These are phyloP conservation scores for Petunia axillaris DNA, from an alignment of 257 asterid genomes.

Conservation along the genomic window DNA sequence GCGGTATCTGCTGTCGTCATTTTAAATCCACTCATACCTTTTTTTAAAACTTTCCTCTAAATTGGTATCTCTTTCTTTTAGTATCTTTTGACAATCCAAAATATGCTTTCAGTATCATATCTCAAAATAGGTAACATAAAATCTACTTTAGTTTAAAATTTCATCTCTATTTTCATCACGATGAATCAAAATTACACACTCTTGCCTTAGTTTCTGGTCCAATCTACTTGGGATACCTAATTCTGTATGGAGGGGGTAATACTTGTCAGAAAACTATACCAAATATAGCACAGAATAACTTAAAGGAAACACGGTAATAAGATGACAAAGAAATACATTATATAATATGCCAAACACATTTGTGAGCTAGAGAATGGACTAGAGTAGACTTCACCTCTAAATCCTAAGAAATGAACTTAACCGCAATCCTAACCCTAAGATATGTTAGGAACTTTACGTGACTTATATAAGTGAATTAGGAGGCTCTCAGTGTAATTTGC, in stretches of 20 bases:
- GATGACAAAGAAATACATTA: background rate
- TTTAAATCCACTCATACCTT: constrained; percentile 12
- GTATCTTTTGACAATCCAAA: background rate
- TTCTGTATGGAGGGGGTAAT: too few relatives aligned
- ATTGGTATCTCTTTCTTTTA: constrained; percentile 12
- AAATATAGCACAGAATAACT: background rate
- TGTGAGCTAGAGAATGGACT: background rate
- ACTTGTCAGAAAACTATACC: background rate
- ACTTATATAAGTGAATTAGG: background rate
- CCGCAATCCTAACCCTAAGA: background rate
- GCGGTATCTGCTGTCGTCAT: background rate
- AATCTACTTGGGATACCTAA: too few relatives aligned
- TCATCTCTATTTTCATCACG: too few relatives aligned
- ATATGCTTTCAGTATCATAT: background rate
- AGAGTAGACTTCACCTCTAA: background rate
- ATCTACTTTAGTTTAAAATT: too few relatives aligned
- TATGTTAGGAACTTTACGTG: background rate
- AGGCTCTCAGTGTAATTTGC: background rate
- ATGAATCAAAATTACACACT: too few relatives aligned
- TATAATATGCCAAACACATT: background rate
- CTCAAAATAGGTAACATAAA: too few relatives aligned
- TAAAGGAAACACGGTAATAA: background rate
- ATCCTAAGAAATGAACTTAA: background rate
- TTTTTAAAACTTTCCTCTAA: background rate
- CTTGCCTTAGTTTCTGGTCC: too few relatives aligned